Percentiles rank a stretch among this genome's conserved stretches.
These are phyloP conservation scores for Triglochin maritima DNA, from an alignment of 106 monocot genomes.

Conservation along the genomic window DNA sequence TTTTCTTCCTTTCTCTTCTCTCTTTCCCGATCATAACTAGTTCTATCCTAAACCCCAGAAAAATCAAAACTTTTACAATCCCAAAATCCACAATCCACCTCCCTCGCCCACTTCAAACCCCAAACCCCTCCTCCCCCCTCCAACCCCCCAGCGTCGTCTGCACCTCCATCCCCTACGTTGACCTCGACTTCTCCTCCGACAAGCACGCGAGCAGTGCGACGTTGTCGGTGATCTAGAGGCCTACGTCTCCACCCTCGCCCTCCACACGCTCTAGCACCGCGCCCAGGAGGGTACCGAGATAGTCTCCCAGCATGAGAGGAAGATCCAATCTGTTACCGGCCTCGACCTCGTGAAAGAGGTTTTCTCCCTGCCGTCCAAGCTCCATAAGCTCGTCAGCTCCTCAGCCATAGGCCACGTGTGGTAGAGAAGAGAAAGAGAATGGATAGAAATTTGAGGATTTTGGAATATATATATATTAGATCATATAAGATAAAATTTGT, in stretches of 20 bases:
- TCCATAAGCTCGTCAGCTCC: conserved; percentile 46
- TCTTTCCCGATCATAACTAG: no score
- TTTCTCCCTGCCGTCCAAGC: conserved; percentile 31
- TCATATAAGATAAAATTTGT: no score
- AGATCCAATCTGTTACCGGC: conserved; percentile 35
- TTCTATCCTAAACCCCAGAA: no score
- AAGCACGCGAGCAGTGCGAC: conserved; percentile 86
- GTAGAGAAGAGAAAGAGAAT: no score
- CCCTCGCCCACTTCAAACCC: background rate
- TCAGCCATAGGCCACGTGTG: conserved; percentile 86
- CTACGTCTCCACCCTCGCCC: conserved; percentile 54
- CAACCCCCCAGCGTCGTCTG: background rate
- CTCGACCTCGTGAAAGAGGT: conserved; percentile 85
- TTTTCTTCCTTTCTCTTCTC: no score
- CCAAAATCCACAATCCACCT: background rate
- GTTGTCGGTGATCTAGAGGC: conserved; percentile 74
- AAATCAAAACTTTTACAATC: no score
- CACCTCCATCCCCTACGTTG: background rate
- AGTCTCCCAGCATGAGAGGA: conserved; percentile 27
- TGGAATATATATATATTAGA: no score
- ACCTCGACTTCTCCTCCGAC: conserved; percentile 5
- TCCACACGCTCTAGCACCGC: conserved; percentile 89
- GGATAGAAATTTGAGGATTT: no score
- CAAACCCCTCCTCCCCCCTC: conserved; percentile 6
- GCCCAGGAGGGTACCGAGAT: conserved; percentile 88